Base-by-base conservation (phyloP, 257 asterid species). In the Striga asiatica region DNA sequence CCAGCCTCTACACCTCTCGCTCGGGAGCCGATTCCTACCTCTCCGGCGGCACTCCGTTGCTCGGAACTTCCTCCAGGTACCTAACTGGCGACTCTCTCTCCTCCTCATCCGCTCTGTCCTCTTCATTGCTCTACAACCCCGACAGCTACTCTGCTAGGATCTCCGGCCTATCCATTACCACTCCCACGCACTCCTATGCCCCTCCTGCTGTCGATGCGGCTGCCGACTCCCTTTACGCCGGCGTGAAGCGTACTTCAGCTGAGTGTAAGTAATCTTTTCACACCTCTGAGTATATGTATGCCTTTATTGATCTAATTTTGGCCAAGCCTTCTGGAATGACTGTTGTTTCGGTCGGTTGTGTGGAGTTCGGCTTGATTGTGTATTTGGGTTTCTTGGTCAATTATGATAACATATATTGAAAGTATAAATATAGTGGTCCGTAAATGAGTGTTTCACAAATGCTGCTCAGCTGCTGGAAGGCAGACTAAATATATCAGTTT, bases 31-130 rank as follows among this genome's bases (percentile, higher is more conserved):
- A 68, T 32, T 34, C 77, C 10, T 79, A 75, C 68, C 57, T 61
- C 32, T 64, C 85, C 6, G 43, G 68, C 41, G 89, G 72, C 38
- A 16, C 78, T 14, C 64, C n/a, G n/a, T n/a, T n/a, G n/a, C n/a
- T n/a, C n/a, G n/a, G n/a, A n/a, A n/a, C n/a, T n/a, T n/a, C 93
- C 34, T 71, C 94, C n/a, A 69, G 83, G 58, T 87, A 76, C 79
- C 70, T 78, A 34, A 46, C 49, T 64, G 66, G 78, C 24, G 83
- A 80, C 54, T 59, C 76, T 37, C 65, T 80, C n/a, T n/a, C n/a
- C n/a, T n/a, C n/a, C n/a, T n/a, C n/a, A 3, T 67, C 81, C 28
- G 62, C 82, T 53, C 28, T 72, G 42, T 53, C 78, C 12, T 77
- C 79, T 32, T 67, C 81, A 28, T 35, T 75, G 80, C 71, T n/a